A percentile compares a stretch with the other conserved stretches of the same genome.
These are phyloP conservation scores for Plasmodium sp. DNA, from an alignment of 169 alveolate genomes.

Conservation along the genomic window DNA sequence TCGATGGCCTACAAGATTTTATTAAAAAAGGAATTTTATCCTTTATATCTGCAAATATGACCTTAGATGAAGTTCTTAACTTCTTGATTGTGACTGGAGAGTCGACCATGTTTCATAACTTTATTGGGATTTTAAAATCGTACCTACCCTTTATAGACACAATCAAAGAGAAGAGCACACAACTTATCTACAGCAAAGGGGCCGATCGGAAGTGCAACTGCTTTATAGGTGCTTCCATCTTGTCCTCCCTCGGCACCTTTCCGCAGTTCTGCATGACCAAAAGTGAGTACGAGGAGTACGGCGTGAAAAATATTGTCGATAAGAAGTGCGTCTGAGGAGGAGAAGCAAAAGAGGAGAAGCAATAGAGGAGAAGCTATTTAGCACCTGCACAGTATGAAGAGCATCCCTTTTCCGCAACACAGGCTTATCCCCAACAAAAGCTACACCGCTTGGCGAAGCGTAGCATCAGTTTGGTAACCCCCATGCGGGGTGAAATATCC, in stretches of 20 bases:
- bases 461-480: neutral
- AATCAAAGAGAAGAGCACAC: constrained; percentile 49
- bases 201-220: constrained; percentile 83
- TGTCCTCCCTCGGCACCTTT: constrained; percentile 81
- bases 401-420: neutral
- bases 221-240: constrained; percentile 85
- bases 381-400: neutral
- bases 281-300: constrained; percentile 81
- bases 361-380: neutral
- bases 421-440: neutral
- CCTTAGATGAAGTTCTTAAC: constrained; percentile 60
- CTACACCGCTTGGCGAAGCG: neutral
- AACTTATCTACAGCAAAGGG: constrained; percentile 61
- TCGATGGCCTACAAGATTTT: constrained; percentile 65
- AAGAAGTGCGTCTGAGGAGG: constrained; percentile 71
- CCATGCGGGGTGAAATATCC: neutral
- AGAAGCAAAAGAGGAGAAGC: neutral
- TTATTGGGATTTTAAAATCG: constrained; percentile 76
- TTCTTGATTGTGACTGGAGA: constrained; percentile 82
- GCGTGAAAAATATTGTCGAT: constrained; percentile 76
- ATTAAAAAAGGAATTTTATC: constrained; percentile 71
- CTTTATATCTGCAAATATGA: constrained; percentile 47
- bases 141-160: constrained; percentile 77
- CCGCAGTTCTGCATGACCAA: constrained; percentile 79
- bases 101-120: constrained; percentile 77